Evolutionary conservation across 495 filamentous ascomycete genomes (phyloP).

Genomic region (Aspergillus olivimuriae): DNA sequence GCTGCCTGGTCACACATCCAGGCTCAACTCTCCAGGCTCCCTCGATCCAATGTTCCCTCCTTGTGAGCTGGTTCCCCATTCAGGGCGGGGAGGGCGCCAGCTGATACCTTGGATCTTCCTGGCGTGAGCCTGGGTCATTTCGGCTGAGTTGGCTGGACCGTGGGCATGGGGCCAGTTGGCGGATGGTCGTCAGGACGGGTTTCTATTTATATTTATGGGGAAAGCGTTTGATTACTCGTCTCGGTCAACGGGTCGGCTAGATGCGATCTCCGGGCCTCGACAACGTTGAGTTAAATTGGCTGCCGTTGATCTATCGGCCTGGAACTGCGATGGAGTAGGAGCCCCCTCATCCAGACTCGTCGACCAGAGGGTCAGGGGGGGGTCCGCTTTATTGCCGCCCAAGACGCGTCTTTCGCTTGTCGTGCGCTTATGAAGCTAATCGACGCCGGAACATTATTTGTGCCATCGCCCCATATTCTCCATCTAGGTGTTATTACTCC

Average conservation of each 20-base stretch:
- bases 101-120: not conserved
- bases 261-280: conserved; percentile 10
- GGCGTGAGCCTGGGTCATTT: not conserved
- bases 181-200: too few relatives aligned
- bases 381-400: conserved; percentile 8
- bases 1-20: not conserved
- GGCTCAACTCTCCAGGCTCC: not conserved
- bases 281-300: conserved; percentile 20
- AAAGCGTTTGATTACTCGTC: conserved; percentile 2
- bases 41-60: not conserved
- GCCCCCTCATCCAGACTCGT: conserved; percentile 3
- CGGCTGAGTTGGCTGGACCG: not conserved
- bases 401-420: conserved; percentile 11
- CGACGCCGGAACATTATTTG: not conserved
- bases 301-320: conserved; percentile 19
- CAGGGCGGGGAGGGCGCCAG: too few relatives aligned
- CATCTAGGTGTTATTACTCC: not conserved
- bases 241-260: conserved; percentile 3
- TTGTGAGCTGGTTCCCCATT: too few relatives aligned
- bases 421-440: conserved; percentile 2
- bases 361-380: too few relatives aligned
- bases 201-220: conserved; percentile 4
- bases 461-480: too few relatives aligned
- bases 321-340: conserved; percentile 14
- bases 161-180: too few relatives aligned